Evolutionary conservation across 2,329 filamentous ascomycete genomes (phyloP).

Genomic region (Cytospora chrysosperma): DNA sequence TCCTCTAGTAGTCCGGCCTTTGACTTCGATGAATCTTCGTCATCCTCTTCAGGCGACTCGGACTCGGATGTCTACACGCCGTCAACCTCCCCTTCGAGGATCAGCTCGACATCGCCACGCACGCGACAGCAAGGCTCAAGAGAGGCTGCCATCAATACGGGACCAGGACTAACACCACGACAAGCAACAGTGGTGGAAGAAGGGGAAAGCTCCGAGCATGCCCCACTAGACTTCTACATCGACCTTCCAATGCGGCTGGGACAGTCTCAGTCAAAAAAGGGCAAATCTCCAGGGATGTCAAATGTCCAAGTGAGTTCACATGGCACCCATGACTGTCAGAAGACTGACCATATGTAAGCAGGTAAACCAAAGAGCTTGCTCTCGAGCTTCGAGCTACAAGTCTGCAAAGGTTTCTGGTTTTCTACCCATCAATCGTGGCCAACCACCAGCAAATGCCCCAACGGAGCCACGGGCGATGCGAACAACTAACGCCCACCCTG

Average conservation of each 20-base stretch:
- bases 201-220: neutral
- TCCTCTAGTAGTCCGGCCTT: neutral
- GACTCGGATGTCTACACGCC: neutral
- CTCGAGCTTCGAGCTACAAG: neutral
- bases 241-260: neutral
- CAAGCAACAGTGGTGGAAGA: neutral
- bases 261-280: neutral
- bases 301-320: neutral
- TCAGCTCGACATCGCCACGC: neutral
- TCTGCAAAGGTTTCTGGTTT: slow-evolving; percentile 1
- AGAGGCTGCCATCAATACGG: neutral
- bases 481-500: neutral
- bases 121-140: neutral
- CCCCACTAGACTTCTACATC: slow-evolving; percentile 9
- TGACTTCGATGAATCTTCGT: neutral
- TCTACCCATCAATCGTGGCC: slow-evolving; percentile 3
- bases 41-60: slow-evolving; percentile 10
- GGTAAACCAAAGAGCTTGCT: neutral
- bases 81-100: neutral
- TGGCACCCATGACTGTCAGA: neutral
- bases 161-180: neutral
- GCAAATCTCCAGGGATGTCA: neutral
- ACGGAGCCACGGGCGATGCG: slow-evolving; percentile 15
- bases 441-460: neutral
- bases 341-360: neutral